These are phyloP conservation scores for Antitrichia curtipendula DNA, from an alignment of 225 moss, liverwort and hornwort species.

Conservation along the genomic window DNA sequence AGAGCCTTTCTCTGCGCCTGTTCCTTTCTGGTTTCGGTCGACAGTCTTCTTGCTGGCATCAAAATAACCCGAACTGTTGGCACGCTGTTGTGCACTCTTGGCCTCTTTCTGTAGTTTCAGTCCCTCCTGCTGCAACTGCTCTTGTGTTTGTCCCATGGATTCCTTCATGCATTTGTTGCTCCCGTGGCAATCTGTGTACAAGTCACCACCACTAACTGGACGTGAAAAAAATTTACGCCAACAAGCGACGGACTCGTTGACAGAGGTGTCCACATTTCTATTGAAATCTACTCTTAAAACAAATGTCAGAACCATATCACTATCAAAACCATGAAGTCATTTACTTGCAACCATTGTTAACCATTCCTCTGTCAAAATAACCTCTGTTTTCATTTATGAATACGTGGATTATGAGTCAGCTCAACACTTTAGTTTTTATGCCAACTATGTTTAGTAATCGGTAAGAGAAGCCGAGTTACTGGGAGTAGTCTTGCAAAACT, in stretches of 20 bases:
- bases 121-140: slow-evolving; percentile 58
- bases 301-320: background rate
- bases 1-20: slow-evolving; percentile 47
- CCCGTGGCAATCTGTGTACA: slow-evolving; percentile 42
- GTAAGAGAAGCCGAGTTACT: background rate
- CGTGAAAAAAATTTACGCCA: background rate
- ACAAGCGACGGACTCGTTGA: background rate
- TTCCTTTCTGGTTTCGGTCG: slow-evolving; percentile 46
- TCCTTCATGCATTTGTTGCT: slow-evolving; percentile 58
- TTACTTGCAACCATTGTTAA: background rate
- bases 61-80: slow-evolving; percentile 26
- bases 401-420: background rate
- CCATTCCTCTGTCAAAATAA: background rate
- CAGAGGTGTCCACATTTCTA: background rate
- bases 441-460: background rate
- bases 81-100: slow-evolving; percentile 42
- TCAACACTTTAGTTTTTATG: background rate
- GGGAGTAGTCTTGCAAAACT: background rate
- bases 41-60: slow-evolving; percentile 68
- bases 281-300: background rate
- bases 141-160: slow-evolving; percentile 41
- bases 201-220: background rate
- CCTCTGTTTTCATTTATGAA: background rate
- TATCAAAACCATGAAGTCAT: background rate
- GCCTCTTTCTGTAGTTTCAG: slow-evolving; percentile 49